A percentile compares a stretch with the other conserved stretches of the same genome.
These are phyloP conservation scores for Chlamydomonas reinhardtii DNA, from an alignment of 163 green algal species.

Conservation along the genomic window DNA sequence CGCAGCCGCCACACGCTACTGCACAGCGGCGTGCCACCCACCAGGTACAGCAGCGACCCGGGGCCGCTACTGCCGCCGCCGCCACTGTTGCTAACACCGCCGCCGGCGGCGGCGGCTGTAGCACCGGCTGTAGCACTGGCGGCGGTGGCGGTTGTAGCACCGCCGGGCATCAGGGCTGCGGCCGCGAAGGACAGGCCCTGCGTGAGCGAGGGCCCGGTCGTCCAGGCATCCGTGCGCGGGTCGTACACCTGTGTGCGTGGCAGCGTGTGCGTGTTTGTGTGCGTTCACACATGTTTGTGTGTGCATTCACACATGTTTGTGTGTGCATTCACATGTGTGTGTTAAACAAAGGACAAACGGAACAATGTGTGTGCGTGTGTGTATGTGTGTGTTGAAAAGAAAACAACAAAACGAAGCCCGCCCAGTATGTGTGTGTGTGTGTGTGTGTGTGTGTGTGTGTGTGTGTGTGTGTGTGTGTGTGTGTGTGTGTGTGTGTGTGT, in stretches of 20 bases:
- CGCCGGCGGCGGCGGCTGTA: background rate
- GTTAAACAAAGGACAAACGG: too few relatives aligned
- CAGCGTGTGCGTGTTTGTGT: too few relatives aligned
- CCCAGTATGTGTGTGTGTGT: too few relatives aligned
- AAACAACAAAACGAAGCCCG: too few relatives aligned
- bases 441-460: too few relatives aligned
- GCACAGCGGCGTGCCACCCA: slow-evolving; percentile 43
- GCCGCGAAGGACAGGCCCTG: slow-evolving; percentile 46
- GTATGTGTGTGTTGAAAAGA: too few relatives aligned
- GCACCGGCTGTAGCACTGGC: background rate
- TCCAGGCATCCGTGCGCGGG: slow-evolving; percentile 27
- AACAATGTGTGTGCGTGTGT: too few relatives aligned
- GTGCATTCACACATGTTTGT: too few relatives aligned
- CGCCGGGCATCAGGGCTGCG: slow-evolving; percentile 6
- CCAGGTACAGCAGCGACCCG: slow-evolving; percentile 17
- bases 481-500: too few relatives aligned
- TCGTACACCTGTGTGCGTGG: slow-evolving; percentile 36
- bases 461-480: too few relatives aligned
- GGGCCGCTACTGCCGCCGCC: background rate
- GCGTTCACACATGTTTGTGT: too few relatives aligned
- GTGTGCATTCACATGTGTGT: too few relatives aligned
- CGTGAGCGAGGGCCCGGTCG: slow-evolving; percentile 17
- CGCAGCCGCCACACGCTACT: slow-evolving; percentile 38
- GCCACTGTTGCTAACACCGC: background rate
- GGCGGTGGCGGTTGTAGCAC: background rate